phyloP scores from a whole-genome alignment of 257 asterid species.

The Ehretia macrophylla region DNA sequence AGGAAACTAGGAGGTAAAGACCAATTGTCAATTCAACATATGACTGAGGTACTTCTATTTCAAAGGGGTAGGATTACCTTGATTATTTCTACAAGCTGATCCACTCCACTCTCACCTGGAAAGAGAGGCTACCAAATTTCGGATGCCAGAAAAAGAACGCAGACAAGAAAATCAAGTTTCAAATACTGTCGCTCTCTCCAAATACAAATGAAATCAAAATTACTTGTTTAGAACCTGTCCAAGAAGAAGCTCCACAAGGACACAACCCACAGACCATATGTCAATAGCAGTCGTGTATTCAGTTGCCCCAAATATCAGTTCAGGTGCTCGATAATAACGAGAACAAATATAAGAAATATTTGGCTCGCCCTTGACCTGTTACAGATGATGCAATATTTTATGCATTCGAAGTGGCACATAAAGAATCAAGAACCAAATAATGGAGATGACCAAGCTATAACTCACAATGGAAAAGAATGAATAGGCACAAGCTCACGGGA shows the following conservation, averaged over 20 bases:
- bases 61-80: conserved; percentile 39
- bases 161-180: conserved; percentile 4
- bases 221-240: conserved; percentile 57
- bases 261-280: conserved; percentile 92
- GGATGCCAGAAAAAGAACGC: conserved; percentile 8
- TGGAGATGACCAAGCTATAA: background rate
- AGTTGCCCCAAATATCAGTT: conserved; percentile 78
- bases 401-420: background rate
- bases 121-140: conserved; percentile 54
- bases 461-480: background rate
- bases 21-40: too few species aligned
- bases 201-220: conserved; percentile 1
- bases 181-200: background rate
- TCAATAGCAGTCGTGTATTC: conserved; percentile 79
- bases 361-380: conserved; percentile 85
- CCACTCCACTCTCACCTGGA: conserved; percentile 91
- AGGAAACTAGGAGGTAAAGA: too few species aligned
- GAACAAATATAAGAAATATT: conserved; percentile 82
- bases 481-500: too few species aligned
- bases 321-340: conserved; percentile 81
- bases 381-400: conserved; percentile 9
- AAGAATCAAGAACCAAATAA: background rate
- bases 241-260: conserved; percentile 80
- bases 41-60: too few species aligned
- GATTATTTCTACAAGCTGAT: conserved; percentile 84